Evolutionary conservation across 768 basidiomycete species (phyloP).

Genomic region (Suillus occidentalis): DNA sequence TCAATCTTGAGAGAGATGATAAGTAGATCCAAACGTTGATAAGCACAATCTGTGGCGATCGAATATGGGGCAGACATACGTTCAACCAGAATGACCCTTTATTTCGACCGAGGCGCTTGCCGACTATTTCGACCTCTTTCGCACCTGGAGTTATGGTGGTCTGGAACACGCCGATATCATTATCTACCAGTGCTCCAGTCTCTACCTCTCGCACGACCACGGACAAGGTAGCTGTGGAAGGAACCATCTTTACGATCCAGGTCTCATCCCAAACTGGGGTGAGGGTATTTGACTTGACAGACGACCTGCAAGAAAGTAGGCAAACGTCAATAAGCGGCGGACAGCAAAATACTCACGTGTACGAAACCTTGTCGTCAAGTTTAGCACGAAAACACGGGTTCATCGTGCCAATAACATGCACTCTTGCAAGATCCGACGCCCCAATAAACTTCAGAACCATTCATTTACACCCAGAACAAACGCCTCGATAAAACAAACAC

Average conservation of each 20-base stretch:
- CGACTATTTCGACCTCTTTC: conserved; percentile 65
- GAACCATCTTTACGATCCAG: conserved; percentile 76
- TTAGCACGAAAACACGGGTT: conserved; percentile 76
- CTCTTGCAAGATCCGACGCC: conserved; percentile 65
- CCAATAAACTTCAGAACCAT: conserved; percentile 58
- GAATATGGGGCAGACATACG: conserved; percentile 36
- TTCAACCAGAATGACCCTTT: conserved; percentile 72
- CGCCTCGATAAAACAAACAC: conserved; percentile 5
- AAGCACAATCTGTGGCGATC: not conserved
- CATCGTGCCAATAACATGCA: conserved; percentile 62
- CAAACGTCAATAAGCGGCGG: conserved; percentile 7
- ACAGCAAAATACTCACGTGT: conserved; percentile 48
- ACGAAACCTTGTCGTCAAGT: conserved; percentile 61
- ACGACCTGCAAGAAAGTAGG: conserved; percentile 47
- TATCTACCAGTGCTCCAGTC: conserved; percentile 53
- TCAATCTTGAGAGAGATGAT: conserved; percentile 46
- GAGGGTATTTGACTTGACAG: conserved; percentile 56
- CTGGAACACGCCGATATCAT: conserved; percentile 63
- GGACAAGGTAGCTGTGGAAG: conserved; percentile 53
- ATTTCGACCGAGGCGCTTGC: conserved; percentile 45
- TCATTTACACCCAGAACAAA: conserved; percentile 11
- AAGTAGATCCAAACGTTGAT: conserved; percentile 6
- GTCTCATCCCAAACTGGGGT: conserved; percentile 74
- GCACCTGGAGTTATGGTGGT: conserved; percentile 53
- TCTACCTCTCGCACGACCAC: conserved; percentile 75